These are phyloP conservation scores for Simmondsia chinensis DNA, from an alignment of 148 eudicot genomes.

Conservation along the genomic window DNA sequence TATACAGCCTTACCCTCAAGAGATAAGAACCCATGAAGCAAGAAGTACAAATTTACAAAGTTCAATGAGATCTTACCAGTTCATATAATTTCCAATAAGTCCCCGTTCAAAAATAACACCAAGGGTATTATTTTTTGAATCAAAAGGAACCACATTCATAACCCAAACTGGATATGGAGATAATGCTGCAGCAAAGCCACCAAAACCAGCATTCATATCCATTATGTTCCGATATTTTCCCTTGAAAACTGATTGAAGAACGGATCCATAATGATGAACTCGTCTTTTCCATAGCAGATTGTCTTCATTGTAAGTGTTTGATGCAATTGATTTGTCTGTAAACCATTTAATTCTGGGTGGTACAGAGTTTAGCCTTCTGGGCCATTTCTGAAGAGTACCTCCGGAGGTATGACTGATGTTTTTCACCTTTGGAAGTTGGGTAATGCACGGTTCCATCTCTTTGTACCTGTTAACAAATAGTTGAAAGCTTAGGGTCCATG, in stretches of 20 bases:
- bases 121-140: slow-evolving; percentile 37
- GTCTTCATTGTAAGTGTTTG: slow-evolving; percentile 33
- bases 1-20: background rate
- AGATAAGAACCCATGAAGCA: background rate
- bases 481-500: too few species aligned
- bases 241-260: slow-evolving; percentile 23
- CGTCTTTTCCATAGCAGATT: slow-evolving; percentile 51
- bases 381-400: slow-evolving; percentile 59
- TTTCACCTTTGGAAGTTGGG: slow-evolving; percentile 35
- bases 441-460: slow-evolving; percentile 41
- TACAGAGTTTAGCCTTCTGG: slow-evolving; percentile 34
- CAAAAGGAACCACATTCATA: slow-evolving; percentile 57
- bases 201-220: slow-evolving; percentile 75
- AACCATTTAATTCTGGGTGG: slow-evolving; percentile 38
- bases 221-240: slow-evolving; percentile 48
- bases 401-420: slow-evolving; percentile 29
- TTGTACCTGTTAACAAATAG: slow-evolving; percentile 25
- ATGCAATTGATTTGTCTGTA: slow-evolving; percentile 18
- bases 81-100: slow-evolving; percentile 62
- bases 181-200: slow-evolving; percentile 71
- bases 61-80: slow-evolving; percentile 37
- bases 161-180: slow-evolving; percentile 56
- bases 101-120: slow-evolving; percentile 64
- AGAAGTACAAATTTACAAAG: background rate
- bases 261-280: slow-evolving; percentile 29